Evolutionary conservation across 202 grass and related monocot species (phyloP), one percentile per base, ranked within the genome.

Genomic region (Cymbopogon flexuosus): DNA sequence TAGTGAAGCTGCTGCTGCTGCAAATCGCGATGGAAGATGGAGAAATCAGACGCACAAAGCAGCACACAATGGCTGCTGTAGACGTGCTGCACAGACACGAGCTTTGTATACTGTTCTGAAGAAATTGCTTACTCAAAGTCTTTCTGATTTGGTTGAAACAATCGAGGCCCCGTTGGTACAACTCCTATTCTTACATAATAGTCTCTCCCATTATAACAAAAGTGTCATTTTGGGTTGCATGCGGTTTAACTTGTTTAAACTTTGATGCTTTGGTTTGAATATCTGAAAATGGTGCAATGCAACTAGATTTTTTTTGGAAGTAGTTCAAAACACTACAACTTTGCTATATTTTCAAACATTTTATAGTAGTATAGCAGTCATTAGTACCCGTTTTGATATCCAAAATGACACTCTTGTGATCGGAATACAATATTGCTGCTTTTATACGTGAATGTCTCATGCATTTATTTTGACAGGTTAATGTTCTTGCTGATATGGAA

Each of bases 401-500:
- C 14, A 51, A 51, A 72, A 72, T 51, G 43, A 6, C 27, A 72
- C 27, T 30, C 3, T 33, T 33, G 27, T 72, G 24, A 11, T 30
- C 31, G 43, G 43, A 73, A 34, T 56, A 19, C 22, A 70, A 52
- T n/a, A 30, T 85, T 82, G 5, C 76, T 45, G 14, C 12, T 79
- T 18, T 33, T 69, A 62, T 70, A 59, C 62, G 57, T 52, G 52
- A 56, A 61, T 76, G 35, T 43, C 74, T 75, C 49, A 15, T 18
- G 33, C 61, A 30, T 75, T 10, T 33, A 43, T 76, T 52, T 84
- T 47, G 34, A 68, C 83, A 97, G 94, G 91, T 97, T 60, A 89
- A 91, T 77, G 89, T 97, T 78, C 87, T 97, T 60, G 94, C 92
- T 77, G 94, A 94, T 81, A 97, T 97, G 94, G 94, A 94, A 72